Conservation (phyloP, 2,329 filamentous ascomycete genomes). For the Cladosporium sp. region DNA sequence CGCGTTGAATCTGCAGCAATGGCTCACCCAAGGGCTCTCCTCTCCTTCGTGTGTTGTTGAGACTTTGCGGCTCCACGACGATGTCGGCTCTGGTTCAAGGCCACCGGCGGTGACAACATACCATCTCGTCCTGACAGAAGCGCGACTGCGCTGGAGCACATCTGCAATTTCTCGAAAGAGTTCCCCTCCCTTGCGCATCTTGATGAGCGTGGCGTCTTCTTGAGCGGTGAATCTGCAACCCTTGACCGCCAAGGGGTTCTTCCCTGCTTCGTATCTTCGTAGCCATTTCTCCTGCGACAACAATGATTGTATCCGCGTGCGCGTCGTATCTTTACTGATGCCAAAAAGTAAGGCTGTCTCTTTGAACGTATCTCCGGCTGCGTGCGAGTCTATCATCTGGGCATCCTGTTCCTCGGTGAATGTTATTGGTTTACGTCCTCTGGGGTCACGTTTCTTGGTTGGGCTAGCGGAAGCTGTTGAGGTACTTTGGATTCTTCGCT, state of each 20-base stretch:
- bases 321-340: background rate
- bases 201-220: background rate
- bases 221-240: background rate
- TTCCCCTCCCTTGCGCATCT: background rate
- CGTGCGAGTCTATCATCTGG: background rate
- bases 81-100: too few species aligned
- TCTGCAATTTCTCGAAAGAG: too few species aligned
- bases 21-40: background rate
- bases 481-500: too few species aligned
- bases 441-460: too few species aligned
- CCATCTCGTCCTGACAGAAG: too few species aligned
- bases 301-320: background rate
- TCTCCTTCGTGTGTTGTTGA: background rate
- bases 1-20: background rate
- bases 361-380: background rate
- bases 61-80: too few species aligned
- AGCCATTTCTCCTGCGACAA: background rate
- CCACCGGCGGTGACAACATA: too few species aligned
- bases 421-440: too few species aligned
- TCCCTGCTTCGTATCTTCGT: background rate
- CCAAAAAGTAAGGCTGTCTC: background rate
- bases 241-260: background rate
- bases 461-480: background rate
- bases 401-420: background rate
- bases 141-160: too few species aligned